These are phyloP conservation scores for Penicillium sp. DNA, from an alignment of 2,329 filamentous ascomycete species.

Conservation along the genomic window DNA sequence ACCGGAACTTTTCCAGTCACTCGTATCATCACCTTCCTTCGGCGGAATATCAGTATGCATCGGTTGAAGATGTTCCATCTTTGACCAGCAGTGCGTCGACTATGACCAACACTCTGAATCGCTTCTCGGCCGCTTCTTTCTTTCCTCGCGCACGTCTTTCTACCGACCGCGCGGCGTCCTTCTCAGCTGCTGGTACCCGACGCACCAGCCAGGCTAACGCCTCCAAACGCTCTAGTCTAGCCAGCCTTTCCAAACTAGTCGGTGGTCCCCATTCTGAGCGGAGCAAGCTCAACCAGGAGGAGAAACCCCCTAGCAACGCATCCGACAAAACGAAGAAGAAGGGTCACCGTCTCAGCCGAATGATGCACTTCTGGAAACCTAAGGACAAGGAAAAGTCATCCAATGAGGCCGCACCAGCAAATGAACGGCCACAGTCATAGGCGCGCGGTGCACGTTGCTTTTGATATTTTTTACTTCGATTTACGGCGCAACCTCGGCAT, in stretches of 20 bases:
- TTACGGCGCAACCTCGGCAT: constrained; percentile 27
- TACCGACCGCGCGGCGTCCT: constrained; percentile 44
- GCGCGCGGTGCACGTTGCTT: constrained; percentile 11
- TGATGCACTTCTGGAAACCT: constrained; percentile 50
- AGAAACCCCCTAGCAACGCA: constrained; percentile 41
- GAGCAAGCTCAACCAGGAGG: constrained; percentile 45
- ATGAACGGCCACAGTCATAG: constrained; percentile 23
- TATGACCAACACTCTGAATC: constrained; percentile 41
- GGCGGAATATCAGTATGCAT: constrained; percentile 41
- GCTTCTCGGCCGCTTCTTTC: constrained; percentile 42
- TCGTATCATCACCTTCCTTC: constrained; percentile 35
- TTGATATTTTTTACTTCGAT: constrained; percentile 19
- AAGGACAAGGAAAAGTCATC: constrained; percentile 43
- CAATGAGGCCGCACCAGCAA: constrained; percentile 16
- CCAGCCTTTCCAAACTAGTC: constrained; percentile 48
- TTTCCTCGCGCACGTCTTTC: constrained; percentile 40
- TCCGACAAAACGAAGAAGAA: constrained; percentile 43
- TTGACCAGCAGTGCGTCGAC: constrained; percentile 50
- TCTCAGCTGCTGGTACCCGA: constrained; percentile 39
- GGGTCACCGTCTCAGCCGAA: constrained; percentile 44
- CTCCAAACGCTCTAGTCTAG: constrained; percentile 47
- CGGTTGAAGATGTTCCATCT: constrained; percentile 50
- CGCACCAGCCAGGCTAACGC: constrained; percentile 39
- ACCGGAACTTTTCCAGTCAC: constrained; percentile 37
- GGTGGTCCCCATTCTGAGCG: constrained; percentile 43